Conservation (phyloP, 2,329 filamentous ascomycete species). For the Calonectria leucothoes region DNA sequence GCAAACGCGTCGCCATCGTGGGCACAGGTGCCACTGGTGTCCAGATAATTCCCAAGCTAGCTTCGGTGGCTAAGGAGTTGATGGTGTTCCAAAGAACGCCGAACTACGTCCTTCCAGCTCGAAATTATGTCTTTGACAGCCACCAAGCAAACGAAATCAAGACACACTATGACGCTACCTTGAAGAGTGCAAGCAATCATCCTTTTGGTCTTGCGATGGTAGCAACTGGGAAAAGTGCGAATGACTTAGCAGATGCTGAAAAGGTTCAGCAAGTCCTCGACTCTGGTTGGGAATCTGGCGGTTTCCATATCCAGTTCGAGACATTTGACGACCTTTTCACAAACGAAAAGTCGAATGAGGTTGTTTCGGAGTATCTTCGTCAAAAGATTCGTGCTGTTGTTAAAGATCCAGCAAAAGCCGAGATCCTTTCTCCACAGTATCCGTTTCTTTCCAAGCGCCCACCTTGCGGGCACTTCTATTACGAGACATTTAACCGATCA, state of each 20-base stretch:
- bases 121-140: constrained; percentile 22
- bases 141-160: constrained; percentile 17
- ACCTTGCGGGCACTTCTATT: constrained; percentile 26
- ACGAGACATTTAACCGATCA: constrained; percentile 27
- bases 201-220: constrained; percentile 6
- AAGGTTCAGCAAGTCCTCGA: background rate
- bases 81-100: constrained; percentile 26
- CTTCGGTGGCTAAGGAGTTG: constrained; percentile 12
- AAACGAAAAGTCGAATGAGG: constrained; percentile 20
- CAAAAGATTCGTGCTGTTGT: constrained; percentile 28
- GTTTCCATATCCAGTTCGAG: constrained; percentile 22
- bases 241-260: background rate
- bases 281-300: constrained; percentile 14
- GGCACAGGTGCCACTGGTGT: constrained; percentile 26
- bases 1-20: constrained; percentile 22
- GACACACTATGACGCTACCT: background rate
- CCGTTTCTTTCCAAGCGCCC: constrained; percentile 24
- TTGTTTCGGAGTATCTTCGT: constrained; percentile 21
- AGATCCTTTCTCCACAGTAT: constrained; percentile 19
- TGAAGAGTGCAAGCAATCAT: constrained; percentile 6
- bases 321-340: constrained; percentile 23
- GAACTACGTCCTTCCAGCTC: constrained; percentile 18
- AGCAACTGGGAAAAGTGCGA: background rate
- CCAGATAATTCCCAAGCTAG: constrained; percentile 25
- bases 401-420: constrained; percentile 15